Base-by-base conservation (phyloP, 169 alveolate species). In the Theileria equi region DNA sequence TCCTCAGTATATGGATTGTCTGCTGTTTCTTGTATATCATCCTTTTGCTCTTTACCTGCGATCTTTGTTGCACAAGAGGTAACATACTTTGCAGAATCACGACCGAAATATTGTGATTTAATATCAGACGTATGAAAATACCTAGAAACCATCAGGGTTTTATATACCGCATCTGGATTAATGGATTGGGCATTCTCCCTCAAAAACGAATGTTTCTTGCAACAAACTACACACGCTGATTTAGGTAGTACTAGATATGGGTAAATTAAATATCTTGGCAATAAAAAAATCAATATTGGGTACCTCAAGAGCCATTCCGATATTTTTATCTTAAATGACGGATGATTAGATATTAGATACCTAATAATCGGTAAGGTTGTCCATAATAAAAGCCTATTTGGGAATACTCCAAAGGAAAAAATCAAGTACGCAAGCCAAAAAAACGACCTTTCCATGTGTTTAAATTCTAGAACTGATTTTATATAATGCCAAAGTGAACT, bases 231-330 rank as follows among this genome's bases (percentile, higher is more conserved):
- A 44, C 86, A 77, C 23, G 65, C 62, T 16, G 68, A 36, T 40
- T 77, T 77, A 29, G 86, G 86, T 44, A 77, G 36, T 23, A 59
- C 64, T 43, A 77, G 60, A 26, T 52, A 59, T 3, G 47, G 36
- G 49, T 23, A 45, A 31, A 57, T 63, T 8, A 67, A 25, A 23
- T 54, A 28, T 65, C 29, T 52, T 17, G 86, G 86, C 64, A 77
- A 49, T 19, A 77, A 21, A 11, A 70, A 67, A 32, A 67, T 60
- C 16, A 77, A 62, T 36, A 77, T 52, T 11, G 86, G 86, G 77
- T 38, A 77, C 29, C 23, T 67, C 28, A 77, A 64, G 71, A 77
- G 17, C 49, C 59, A 34, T 21, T 49, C 32, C n/a, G 25, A 40
- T 29, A 68, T 23, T 43, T 40, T 25, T 48, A 31, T 40, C 32